Percentiles rank a stretch among this genome's conserved stretches.
These are phyloP conservation scores for Thelephora ganbajun DNA, from an alignment of 768 basidiomycete genomes.

Conservation along the genomic window DNA sequence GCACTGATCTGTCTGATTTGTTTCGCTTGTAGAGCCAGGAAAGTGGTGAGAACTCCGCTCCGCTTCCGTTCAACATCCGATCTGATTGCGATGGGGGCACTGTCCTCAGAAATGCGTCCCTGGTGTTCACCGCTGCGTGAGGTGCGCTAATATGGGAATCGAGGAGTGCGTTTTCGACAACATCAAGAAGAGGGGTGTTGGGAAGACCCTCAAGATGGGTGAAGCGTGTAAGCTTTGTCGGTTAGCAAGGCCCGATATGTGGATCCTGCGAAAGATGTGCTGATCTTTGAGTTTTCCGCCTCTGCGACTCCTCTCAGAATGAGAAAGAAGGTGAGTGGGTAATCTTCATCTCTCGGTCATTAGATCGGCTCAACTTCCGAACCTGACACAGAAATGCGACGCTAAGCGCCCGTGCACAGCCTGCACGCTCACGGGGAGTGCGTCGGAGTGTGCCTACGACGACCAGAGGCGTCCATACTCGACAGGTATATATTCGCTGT, in stretches of 20 bases:
- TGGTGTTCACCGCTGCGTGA: not conserved
- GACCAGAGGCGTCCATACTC: not conserved
- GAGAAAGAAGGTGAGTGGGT: not conserved
- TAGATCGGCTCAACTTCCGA: not conserved
- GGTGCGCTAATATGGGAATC: not conserved
- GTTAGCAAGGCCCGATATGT: not conserved
- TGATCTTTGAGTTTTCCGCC: not conserved
- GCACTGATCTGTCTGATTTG: not conserved
- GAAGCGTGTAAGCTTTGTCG: not conserved
- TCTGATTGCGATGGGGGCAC: not conserved
- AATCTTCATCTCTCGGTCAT: not conserved
- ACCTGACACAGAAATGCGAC: not conserved
- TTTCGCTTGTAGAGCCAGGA: not conserved
- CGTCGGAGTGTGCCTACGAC: not conserved
- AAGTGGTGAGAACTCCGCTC: not conserved
- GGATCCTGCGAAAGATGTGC: not conserved
- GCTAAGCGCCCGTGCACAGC: not conserved
- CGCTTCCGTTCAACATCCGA: not conserved
- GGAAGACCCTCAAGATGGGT: not conserved
- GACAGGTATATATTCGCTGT: not conserved
- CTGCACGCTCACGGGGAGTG: not conserved
- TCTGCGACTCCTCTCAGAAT: not conserved
- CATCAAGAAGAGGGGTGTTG: not conserved
- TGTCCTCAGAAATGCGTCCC: not conserved
- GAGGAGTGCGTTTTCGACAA: not conserved